Evolutionary conservation across 2,329 filamentous ascomycete genomes (phyloP), one percentile per base, ranked within the genome.

Genomic region (Sporothrix euskadiensis): DNA sequence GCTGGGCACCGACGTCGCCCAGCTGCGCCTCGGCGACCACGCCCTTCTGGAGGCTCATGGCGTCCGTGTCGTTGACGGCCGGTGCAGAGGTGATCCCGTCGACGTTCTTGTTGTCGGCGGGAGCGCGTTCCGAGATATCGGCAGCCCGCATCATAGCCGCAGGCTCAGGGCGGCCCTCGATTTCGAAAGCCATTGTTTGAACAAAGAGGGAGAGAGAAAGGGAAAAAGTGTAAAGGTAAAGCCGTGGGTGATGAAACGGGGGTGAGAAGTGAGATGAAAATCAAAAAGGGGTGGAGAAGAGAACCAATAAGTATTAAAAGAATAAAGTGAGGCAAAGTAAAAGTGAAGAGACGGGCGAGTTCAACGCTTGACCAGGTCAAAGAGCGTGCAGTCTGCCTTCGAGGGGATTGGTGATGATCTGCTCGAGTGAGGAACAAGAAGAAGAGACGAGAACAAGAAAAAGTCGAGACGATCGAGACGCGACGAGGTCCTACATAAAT

Each of bases 11-110:
- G 14, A 69, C 19, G 44, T 74, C 70, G 52, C 47, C 71, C 9
- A 74, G 65, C 16, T 32, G 47, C 12, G 73, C n/a, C 47, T 65
- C 71, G n/a, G 71, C 39, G 8, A 74, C 32, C 30, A 61, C 70
- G n/a, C 66, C 66, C 47, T 72, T 74, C 22, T 74, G 26, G 26
- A 72, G 56, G 56, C 73, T 74, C 56, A 47, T 22, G 39, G 71
- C 61, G 57, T 70, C 66, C 44, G 49, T 26, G 47, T 63, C 66
- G 47, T 14, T 22, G 57, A 30, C 41, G 19, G 22, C 35, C 49
- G 69, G 56, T 1, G 44, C 70, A 16, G 69, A 10, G 9, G 56
- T 52, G 57, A 71, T 71, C n/a, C 65, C 70, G 57, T 35, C 57
- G n/a, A 26, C 70, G 10, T 56, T 49, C 69, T 71, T 72, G 14